These are phyloP conservation scores for Datura wrightii DNA, from an alignment of 257 asterid genomes.

Conservation along the genomic window DNA sequence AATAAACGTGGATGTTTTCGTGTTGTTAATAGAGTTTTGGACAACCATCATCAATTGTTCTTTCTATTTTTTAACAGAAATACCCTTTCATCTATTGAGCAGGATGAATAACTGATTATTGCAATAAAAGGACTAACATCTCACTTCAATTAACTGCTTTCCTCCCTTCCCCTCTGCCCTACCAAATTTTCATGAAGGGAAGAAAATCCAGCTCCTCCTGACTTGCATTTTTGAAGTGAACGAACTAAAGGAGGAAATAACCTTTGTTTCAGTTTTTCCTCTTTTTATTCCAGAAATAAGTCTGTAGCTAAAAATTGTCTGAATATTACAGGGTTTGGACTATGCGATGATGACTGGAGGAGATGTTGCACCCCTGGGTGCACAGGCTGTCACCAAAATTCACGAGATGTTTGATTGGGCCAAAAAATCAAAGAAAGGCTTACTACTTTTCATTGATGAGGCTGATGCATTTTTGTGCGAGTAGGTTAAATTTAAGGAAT, in stretches of 20 bases:
- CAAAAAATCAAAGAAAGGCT: slow-evolving; percentile 87
- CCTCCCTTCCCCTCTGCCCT: not conserved
- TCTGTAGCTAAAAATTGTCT: not conserved
- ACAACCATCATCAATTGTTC: not conserved
- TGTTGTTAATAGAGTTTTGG: not conserved
- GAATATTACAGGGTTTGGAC: slow-evolving; percentile 79
- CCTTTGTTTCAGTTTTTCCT: not conserved
- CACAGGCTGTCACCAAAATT: slow-evolving; percentile 95
- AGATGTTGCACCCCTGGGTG: slow-evolving; percentile 96
- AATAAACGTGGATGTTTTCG: no score
- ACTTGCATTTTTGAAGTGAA: not conserved
- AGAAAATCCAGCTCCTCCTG: not conserved
- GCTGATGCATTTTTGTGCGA: slow-evolving; percentile 99
- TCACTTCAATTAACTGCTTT: not conserved
- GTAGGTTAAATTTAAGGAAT: slow-evolving; percentile 56
- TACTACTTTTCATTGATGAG: slow-evolving; percentile 93
- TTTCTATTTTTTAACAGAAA: not conserved
- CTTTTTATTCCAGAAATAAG: not conserved
- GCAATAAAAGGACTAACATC: not conserved
- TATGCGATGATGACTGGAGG: slow-evolving; percentile 99
- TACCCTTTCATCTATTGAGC: not conserved
- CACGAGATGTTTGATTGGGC: slow-evolving; percentile 99
- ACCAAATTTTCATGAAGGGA: not conserved
- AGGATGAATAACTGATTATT: not conserved
- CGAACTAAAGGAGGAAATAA: not conserved